Evolutionary conservation across 768 basidiomycete genomes (phyloP).

Genomic region (Sporobolomyces pararoseus): DNA sequence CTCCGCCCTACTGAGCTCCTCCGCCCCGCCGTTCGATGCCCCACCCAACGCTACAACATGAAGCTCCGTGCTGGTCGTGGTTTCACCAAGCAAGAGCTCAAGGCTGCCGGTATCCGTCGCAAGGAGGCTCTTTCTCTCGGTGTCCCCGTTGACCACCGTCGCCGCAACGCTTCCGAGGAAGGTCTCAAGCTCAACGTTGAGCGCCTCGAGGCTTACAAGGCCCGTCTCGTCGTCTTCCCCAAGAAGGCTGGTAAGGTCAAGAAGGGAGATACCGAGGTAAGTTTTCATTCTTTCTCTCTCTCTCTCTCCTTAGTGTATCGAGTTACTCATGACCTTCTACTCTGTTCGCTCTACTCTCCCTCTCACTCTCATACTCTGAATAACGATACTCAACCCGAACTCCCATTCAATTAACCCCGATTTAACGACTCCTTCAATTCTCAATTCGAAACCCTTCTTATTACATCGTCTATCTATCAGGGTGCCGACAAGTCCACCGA

Average conservation of each 20-base stretch:
- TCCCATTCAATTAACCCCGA: neutral
- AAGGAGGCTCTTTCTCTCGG: constrained; percentile 91
- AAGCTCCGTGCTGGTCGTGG: constrained; percentile 95
- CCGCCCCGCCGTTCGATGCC: constrained; percentile 92
- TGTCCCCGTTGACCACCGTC: constrained; percentile 92
- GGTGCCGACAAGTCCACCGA: constrained; percentile 74
- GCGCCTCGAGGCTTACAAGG: constrained; percentile 88
- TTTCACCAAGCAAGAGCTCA: constrained; percentile 89
- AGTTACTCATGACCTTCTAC: neutral
- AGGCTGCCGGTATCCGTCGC: constrained; percentile 87
- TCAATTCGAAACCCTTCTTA: no score
- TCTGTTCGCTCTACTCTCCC: constrained; percentile 19
- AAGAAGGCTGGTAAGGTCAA: constrained; percentile 82
- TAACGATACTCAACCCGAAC: neutral
- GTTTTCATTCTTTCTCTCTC: constrained; percentile 46
- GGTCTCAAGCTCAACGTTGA: constrained; percentile 88
- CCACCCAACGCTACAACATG: constrained; percentile 96
- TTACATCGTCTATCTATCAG: constrained; percentile 51
- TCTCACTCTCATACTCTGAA: neutral
- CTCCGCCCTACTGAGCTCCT: constrained; percentile 68
- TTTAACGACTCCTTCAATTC: neutral
- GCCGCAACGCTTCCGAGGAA: constrained; percentile 94
- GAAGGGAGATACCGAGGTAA: constrained; percentile 85
- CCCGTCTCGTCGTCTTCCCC: constrained; percentile 91
- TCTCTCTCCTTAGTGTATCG: neutral